Evolutionary conservation across 805 yeast genomes (phyloP), one percentile per base, ranked within the genome.

Genomic region (Suhomyces vadensis): DNA sequence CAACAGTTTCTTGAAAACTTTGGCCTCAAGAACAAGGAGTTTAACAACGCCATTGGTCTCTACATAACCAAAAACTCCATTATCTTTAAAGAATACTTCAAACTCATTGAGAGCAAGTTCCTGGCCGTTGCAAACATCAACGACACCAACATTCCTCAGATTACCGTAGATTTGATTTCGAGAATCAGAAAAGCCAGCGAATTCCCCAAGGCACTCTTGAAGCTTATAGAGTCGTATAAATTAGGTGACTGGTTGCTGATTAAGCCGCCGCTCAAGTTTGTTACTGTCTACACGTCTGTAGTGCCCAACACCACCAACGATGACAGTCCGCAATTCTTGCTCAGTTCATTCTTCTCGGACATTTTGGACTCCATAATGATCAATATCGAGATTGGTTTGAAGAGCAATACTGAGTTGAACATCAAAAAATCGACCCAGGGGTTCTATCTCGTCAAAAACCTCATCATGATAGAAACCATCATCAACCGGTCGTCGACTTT

Each of bases 271-370:
- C 78, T 84, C 72, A 55, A 52, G 37, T 69, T 67, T 36, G 63
- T 79, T 8, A 50, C 63, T 16, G 71, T 71, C 9, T 75, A 75
- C 54, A 71, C 82, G 0, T 70, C 79, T 27, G 77, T 78, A 2
- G 65, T 76, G 8, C 71, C 74, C 9, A 69, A 69, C 31, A 53
- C 64, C 2, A 49, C 48, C 17, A 51, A 53, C 9, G 67, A 67
- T 6, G 59, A 65, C 1, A 75, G 75, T 39, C 73, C 82, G 1
- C 65, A 69, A 19, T 77, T 74, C 44, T 63, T 85, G 50, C 62
- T 89, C 25, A 76, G 89, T 1, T 74, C 85, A 35, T 91, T 77
- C 56, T 77, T 81, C 48, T 78, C 90, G 41, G 98, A 92, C 60
- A 74, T 85, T 35, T 75, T 92, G 35, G 97, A 91, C 61, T 81